A percentile compares a stretch with the other conserved stretches of the same genome.
These are phyloP conservation scores for Phragmites australis DNA, from an alignment of 176 grass and related monocot species.

Conservation along the genomic window DNA sequence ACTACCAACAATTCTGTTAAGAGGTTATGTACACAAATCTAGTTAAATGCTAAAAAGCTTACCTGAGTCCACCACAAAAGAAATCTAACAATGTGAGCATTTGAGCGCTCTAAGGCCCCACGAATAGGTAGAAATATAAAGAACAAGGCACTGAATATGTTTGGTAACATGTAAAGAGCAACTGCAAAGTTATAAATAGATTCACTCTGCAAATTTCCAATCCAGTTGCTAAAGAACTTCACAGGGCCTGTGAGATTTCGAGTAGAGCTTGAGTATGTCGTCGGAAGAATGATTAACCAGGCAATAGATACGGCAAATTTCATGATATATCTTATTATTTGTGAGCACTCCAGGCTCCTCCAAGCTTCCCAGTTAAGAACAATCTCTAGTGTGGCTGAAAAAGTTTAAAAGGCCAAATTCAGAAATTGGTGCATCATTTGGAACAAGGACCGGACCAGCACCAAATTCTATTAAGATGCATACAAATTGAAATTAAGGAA, in stretches of 20 bases:
- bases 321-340: conserved; percentile 62
- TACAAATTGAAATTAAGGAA: neutral
- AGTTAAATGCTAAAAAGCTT: conserved; percentile 30
- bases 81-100: conserved; percentile 54
- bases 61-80: conserved; percentile 91
- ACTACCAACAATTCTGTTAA: conserved; percentile 7
- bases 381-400: conserved; percentile 66
- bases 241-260: conserved; percentile 63
- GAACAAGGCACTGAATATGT: conserved; percentile 71
- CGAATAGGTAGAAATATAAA: conserved; percentile 70
- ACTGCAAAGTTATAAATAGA: conserved; percentile 76
- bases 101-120: conserved; percentile 55
- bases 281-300: conserved; percentile 77
- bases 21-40: neutral
- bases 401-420: neutral
- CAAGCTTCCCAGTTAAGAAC: conserved; percentile 81
- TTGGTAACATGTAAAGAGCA: conserved; percentile 78
- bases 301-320: conserved; percentile 76
- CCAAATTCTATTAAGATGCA: neutral
- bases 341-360: conserved; percentile 61
- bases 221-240: conserved; percentile 77
- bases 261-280: conserved; percentile 53
- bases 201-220: conserved; percentile 55
- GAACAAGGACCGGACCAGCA: no score
- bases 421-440: neutral